A percentile compares a stretch with the other conserved stretches of the same genome.
Conservation (phyloP, 2,329 filamentous ascomycete genomes). For the Fusarium bulbicola region DNA sequence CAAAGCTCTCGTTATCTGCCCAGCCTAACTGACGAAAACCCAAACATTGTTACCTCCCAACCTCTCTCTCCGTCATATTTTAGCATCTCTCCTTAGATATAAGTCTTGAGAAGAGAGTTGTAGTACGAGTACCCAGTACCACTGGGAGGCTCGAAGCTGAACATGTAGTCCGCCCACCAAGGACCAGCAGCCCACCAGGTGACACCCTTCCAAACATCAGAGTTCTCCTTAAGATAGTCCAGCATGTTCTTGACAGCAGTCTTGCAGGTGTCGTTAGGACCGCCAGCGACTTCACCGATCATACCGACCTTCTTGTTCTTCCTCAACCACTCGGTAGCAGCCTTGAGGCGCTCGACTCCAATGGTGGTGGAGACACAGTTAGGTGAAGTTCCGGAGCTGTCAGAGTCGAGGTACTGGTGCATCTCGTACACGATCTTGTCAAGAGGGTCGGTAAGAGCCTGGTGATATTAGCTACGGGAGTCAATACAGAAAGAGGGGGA, state of each 20-base stretch:
- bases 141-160: conserved; percentile 57
- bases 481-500: not conserved
- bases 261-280: conserved; percentile 60
- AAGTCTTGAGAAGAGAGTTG: conserved; percentile 37
- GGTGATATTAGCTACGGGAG: not conserved
- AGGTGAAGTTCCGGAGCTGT: conserved; percentile 60
- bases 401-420: conserved; percentile 68
- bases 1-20: not conserved
- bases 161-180: conserved; percentile 66
- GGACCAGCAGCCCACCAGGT: conserved; percentile 68
- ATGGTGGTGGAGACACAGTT: conserved; percentile 60
- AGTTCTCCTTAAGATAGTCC: conserved; percentile 61
- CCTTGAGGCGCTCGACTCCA: conserved; percentile 58
- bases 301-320: conserved; percentile 63
- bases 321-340: conserved; percentile 63
- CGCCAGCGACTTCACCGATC: conserved; percentile 66
- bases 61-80: not conserved
- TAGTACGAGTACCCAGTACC: conserved; percentile 53
- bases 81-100: not conserved
- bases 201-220: conserved; percentile 66
- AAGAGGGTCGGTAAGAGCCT: conserved; percentile 56
- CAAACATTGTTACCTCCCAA: rapidly evolving
- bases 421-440: conserved; percentile 66
- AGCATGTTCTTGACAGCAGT: conserved; percentile 62
- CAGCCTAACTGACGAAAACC: not conserved